These are phyloP conservation scores for Tricholoma furcatifolium DNA, from an alignment of 768 basidiomycete species.

Conservation along the genomic window DNA sequence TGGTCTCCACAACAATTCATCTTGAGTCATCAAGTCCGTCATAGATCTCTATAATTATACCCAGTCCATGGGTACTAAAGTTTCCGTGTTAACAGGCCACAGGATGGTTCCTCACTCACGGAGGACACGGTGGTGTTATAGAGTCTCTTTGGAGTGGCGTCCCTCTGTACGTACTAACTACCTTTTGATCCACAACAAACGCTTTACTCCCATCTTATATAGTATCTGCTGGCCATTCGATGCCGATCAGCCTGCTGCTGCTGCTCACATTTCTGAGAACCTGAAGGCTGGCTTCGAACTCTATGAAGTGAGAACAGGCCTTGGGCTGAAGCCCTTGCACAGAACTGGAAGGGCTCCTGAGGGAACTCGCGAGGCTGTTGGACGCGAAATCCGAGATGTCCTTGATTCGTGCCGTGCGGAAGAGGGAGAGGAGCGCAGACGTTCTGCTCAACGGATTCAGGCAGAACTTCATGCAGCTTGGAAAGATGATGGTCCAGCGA, in stretches of 20 bases:
- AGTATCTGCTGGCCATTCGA: constrained; percentile 25
- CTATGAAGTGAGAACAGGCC: constrained; percentile 18
- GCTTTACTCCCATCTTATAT: background rate
- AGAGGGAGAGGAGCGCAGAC: constrained; percentile 11
- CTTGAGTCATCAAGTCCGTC: constrained; percentile 18
- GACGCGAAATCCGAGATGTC: constrained; percentile 9
- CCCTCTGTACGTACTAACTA: constrained; percentile 16
- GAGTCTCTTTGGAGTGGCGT: constrained; percentile 20
- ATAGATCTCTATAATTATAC: background rate
- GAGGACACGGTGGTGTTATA: constrained; percentile 21
- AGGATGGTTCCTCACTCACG: constrained; percentile 23
- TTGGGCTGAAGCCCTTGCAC: constrained; percentile 13
- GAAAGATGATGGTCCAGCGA: constrained; percentile 10
- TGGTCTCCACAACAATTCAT: constrained; percentile 24
- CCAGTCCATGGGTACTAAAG: background rate
- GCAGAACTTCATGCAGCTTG: constrained; percentile 7
- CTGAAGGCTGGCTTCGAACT: constrained; percentile 21
- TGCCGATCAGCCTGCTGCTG: constrained; percentile 19
- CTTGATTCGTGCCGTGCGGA: constrained; percentile 10
- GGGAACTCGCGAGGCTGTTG: constrained; percentile 17
- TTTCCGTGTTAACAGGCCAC: constrained; percentile 13
- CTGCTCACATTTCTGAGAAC: constrained; percentile 13
- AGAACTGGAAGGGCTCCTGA: constrained; percentile 6
- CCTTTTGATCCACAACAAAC: background rate
- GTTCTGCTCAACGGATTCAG: constrained; percentile 10